Percentiles rank a stretch among this genome's conserved stretches.
These are phyloP conservation scores for Pyrus hybrid DNA, from an alignment of 331 rosid genomes.

Conservation along the genomic window DNA sequence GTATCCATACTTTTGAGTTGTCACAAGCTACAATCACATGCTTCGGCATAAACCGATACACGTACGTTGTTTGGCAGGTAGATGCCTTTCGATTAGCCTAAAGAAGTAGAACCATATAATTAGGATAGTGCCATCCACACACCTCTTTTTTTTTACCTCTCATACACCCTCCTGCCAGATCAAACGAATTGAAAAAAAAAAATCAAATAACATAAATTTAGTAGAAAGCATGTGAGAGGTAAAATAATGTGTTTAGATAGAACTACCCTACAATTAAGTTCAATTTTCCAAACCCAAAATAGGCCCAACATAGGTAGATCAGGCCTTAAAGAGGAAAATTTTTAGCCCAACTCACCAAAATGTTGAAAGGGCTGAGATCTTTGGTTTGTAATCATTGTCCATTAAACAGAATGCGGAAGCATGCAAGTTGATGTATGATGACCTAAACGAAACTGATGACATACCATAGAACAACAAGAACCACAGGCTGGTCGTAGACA, in stretches of 20 bases:
- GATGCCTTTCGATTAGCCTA: not conserved
- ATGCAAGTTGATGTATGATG: not conserved
- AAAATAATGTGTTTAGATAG: too few relatives aligned
- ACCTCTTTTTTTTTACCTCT: too few relatives aligned
- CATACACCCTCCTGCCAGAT: too few relatives aligned
- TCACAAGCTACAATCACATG: not conserved
- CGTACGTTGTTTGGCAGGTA: not conserved
- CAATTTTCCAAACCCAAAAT: not conserved
- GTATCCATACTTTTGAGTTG: not conserved
- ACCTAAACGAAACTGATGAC: not conserved
- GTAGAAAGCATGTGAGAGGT: too few relatives aligned
- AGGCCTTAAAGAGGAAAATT: not conserved
- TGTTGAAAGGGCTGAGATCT: not conserved
- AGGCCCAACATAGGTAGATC: not conserved
- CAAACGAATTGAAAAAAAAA: too few relatives aligned
- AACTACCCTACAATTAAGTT: not conserved
- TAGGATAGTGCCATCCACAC: too few relatives aligned
- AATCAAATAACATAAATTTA: too few relatives aligned
- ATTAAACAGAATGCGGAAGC: too few relatives aligned
- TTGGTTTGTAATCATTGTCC: too few relatives aligned
- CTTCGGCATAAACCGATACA: not conserved
- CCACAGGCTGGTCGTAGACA: not conserved
- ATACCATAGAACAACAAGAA: not conserved
- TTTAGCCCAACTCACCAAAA: not conserved
- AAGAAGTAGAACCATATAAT: not conserved